These are phyloP conservation scores for Cinchona pubescens DNA, from an alignment of 257 asterid genomes.

Conservation along the genomic window DNA sequence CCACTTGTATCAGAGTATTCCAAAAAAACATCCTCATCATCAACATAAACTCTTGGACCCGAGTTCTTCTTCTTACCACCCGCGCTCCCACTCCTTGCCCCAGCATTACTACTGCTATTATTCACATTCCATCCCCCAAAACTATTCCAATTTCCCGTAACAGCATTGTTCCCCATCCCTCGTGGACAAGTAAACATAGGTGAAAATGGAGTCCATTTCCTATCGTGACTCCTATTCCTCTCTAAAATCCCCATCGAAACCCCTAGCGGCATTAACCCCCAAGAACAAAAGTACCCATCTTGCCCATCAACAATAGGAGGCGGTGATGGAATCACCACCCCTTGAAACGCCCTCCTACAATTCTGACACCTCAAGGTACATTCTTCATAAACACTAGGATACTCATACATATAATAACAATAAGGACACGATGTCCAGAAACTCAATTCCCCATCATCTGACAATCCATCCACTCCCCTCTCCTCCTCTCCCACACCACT, in stretches of 20 bases:
- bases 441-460: conserved; percentile 23
- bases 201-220: conserved; percentile 78
- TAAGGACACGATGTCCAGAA: conserved; percentile 85
- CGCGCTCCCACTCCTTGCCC: conserved; percentile 23
- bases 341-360: conserved; percentile 84
- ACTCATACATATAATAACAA: conserved; percentile 81
- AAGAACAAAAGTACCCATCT: conserved; percentile 64
- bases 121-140: conserved; percentile 25
- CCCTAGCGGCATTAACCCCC: conserved; percentile 74
- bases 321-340: conserved; percentile 57
- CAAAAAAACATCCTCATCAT: conserved; percentile 64
- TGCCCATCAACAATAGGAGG: conserved; percentile 65
- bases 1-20: conserved; percentile 65
- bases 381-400: conserved; percentile 55
- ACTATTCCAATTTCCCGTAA: conserved; percentile 17
- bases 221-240: conserved; percentile 32
- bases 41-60: conserved; percentile 54
- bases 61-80: conserved; percentile 32
- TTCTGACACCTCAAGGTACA: conserved; percentile 72
- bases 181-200: conserved; percentile 65
- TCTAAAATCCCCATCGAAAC: conserved; percentile 41
- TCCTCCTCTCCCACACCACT: conserved; percentile 26
- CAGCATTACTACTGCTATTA: conserved; percentile 17
- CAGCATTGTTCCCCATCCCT: conserved; percentile 21
- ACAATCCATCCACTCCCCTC: conserved; percentile 30